phyloP scores from a whole-genome alignment of 176 grass and related monocot species.

The Hsuehochloa calcarea region DNA sequence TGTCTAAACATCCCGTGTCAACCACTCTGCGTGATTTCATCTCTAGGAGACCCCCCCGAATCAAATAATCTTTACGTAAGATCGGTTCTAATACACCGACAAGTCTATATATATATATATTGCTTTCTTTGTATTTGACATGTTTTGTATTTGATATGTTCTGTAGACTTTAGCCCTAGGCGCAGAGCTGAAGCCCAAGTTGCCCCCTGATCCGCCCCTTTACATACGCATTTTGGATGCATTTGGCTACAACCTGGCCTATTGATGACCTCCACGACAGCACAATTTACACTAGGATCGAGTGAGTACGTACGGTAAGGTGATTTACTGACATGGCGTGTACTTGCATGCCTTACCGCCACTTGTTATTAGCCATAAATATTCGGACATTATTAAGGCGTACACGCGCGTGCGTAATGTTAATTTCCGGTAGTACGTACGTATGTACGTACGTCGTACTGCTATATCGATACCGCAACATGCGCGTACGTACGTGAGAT shows the following conservation, averaged over 20 bases:
- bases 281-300: conserved; percentile 3
- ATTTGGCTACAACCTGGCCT: background rate
- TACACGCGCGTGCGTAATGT: background rate
- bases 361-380: conserved; percentile 11
- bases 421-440: background rate
- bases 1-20: too few species aligned
- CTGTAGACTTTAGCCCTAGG: too few species aligned
- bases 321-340: conserved; percentile 18
- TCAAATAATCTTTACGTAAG: too few species aligned
- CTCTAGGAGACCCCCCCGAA: too few species aligned
- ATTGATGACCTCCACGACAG: background rate
- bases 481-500: background rate
- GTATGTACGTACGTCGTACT: background rate
- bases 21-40: too few species aligned
- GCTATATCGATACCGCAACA: background rate
- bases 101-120: too few species aligned
- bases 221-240: background rate
- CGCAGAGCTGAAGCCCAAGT: too few species aligned
- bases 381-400: background rate
- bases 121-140: too few species aligned
- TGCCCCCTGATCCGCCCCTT: too few species aligned
- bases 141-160: too few species aligned
- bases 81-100: too few species aligned
- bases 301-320: background rate
- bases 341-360: conserved; percentile 26